Evolutionary conservation across 2,329 filamentous ascomycete species (phyloP), one percentile per base, ranked within the genome.

Genomic region (Coccinonectria pachysandricola): DNA sequence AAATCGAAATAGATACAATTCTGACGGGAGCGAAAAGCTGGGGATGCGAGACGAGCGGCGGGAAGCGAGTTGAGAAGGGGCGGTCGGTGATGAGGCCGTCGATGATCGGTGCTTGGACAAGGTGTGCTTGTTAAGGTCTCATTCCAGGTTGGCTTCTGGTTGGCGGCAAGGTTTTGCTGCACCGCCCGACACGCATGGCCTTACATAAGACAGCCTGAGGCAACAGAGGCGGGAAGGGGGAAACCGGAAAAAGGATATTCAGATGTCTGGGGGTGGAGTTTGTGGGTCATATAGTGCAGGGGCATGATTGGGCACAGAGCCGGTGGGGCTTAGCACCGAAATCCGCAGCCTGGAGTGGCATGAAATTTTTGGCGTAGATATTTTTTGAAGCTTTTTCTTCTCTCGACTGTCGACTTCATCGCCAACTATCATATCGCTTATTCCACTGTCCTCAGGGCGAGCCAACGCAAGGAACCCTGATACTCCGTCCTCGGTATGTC

Each of bases 391-490:
- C 30, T 27, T 35, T 24, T 25, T 30, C 17, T 29, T 30, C 24
- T 37, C 26, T 23, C 35, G 30, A 32, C 32, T 30, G 26, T 31
- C 32, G 24, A 31, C 26, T 20, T 24, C 23, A 19, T 21, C 26
- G 31, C 21, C 27, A 36, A n/a, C n/a, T n/a, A n/a, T 30, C 27
- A 14, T 32, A 24, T 35, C 34, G 26, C 26, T 27, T 27, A 23
- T 21, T 25, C 17, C 35, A 31, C 28, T 39, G 35, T 43, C 35
- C 39, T 54, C 57, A 68, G 65, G 65, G 66, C 65, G 66, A 71
- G 65, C 66, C 60, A 68, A 64, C 63, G 66, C 65, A 71, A 69
- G 65, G 66, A 71, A 70, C 66, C 65, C 65, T 70, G 65, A 43
- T 25, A 10, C 10, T 13, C 6, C 14, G 7, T 18, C 9, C 15